Base-by-base conservation (phyloP, 805 yeast genomes). In the Saccharomycopsis sp. region DNA sequence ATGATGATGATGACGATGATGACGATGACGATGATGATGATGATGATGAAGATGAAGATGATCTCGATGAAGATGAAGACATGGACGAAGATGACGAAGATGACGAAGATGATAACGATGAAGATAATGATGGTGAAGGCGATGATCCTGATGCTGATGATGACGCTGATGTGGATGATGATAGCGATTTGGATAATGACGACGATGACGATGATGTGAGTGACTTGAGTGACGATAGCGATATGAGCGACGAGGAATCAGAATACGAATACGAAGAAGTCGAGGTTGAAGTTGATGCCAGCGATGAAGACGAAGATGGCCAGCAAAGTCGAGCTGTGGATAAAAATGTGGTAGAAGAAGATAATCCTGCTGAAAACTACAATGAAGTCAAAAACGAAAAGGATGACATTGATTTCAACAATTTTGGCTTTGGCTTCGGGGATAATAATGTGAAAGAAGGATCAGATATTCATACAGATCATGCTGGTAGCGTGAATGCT, bases 141-240 rank as follows among this genome's bases (percentile, higher is more conserved):
- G 60, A 88, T 74, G 0, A 94, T 90, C 95, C 88, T 88, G 46
- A 88, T 81, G 57, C 88, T 81, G 67, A 88, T 86, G 91, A 88
- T 88, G 18, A 91, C 84, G 68, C 81, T 88, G 1, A 84, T 82
- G 60, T 79, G 81, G 57, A 77, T 76, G 2, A 82, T 74, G 54
- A 88, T 81, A 55, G 89, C 87, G 0, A 80, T 80, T 2, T 92
- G 87, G 61, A 80, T 82, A 56, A 87, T 74, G 53, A 95, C 95
- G 23, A 85, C 82, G 48, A 81, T 83, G 61, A 80, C 82, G 57
- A 87, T 75, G 53, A 95, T 95, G 23, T 85, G 82, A 47, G 81
- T 83, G 67, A 87, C 84, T 70, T 87, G 12, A 44, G 48, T 44
- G 48, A 44, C 16, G 21, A 12, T 4, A 44, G 48, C 21, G 48